Evolutionary conservation across 768 basidiomycete genomes (phyloP).

Genomic region (Serendipita vermifera): DNA sequence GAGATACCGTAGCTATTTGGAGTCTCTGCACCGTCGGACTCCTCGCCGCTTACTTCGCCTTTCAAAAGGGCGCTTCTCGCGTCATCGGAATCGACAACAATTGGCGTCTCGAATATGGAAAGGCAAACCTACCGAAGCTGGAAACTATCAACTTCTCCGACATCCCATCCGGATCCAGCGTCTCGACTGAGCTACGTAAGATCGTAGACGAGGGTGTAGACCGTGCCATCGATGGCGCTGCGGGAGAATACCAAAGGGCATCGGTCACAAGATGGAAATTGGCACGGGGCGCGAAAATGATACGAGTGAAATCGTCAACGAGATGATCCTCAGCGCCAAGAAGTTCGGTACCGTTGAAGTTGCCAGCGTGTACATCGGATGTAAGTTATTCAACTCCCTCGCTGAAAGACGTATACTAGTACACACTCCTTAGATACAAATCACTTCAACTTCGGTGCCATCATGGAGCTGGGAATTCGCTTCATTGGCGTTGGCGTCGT

Average conservation of each 20-base stretch:
- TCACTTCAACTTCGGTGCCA: conserved; percentile 52
- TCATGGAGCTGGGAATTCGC: conserved; percentile 66
- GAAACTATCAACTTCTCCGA: conserved; percentile 48
- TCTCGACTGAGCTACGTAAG: too few relatives aligned
- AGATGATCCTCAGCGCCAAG: conserved; percentile 32
- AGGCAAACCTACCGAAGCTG: conserved; percentile 33
- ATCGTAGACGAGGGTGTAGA: conserved; percentile 33
- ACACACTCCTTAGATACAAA: conserved; percentile 45
- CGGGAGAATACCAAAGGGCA: conserved; percentile 50
- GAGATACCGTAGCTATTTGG: conserved; percentile 61
- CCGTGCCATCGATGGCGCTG: conserved; percentile 44
- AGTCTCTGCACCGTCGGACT: conserved; percentile 57
- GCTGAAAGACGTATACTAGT: background rate
- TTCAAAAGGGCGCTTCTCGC: conserved; percentile 54
- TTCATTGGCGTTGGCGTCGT: conserved; percentile 64
- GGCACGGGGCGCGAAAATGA: conserved; percentile 64
- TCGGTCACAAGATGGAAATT: conserved; percentile 55
- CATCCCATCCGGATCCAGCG: too few relatives aligned
- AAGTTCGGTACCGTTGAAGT: conserved; percentile 51
- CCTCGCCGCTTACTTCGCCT: conserved; percentile 45
- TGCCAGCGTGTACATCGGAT: conserved; percentile 43
- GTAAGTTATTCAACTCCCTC: background rate
- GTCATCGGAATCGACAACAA: conserved; percentile 58
- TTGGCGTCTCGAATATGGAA: conserved; percentile 35
- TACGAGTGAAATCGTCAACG: conserved; percentile 48